Base-by-base conservation (phyloP, 164 flowering plant species). In the Chimonanthus salicifolius region DNA sequence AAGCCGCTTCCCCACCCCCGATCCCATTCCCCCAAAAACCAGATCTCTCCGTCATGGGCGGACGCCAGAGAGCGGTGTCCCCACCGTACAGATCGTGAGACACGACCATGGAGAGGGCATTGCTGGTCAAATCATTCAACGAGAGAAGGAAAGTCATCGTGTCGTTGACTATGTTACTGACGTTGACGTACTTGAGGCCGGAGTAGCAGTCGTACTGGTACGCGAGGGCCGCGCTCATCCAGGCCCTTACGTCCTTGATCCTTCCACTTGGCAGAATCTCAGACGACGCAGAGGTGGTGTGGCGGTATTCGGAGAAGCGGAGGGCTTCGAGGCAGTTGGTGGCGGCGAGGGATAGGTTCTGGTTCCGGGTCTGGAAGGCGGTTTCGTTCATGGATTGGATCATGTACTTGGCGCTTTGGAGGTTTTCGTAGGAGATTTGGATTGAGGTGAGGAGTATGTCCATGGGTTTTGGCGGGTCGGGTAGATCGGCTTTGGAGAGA, bases 201-300 rank as follows among this genome's bases (percentile, higher is more conserved):
- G 88, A 82, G 89, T 86, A 87, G 88, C 94, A 89, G 67, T 75
- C 90, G 82, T 84, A 85, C 75, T 90, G 91, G 85, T 81, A 86
- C 2, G 65, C 63, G 49, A 89, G 62, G 0, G 90, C 85, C 0
- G 97, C 92, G 80, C 88, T 84, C 78, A 83, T 72, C 94, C 93
- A 94, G 0, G 97, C 94, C 2, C 97, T 84, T 0, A 84, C 85
- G 80, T 90, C 91, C 78, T 88, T 90, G 69, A 47, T 71, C 54
- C 71, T 74, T 50, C 85, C 85, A 43, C 77, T 76, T 18, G 84
- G 72, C 49, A 87, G 65, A 0, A 82, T 80, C 2, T 67, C 83
- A 43, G 5, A 49, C 8, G 86, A 33, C 3, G 79, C 65, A 2
- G 78, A 33, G 51, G 77, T 45, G 67, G 58, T 5, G 77, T 69